phyloP scores from a whole-genome alignment of 78 protist genomes.

The Monocercomonoides exilis region DNA sequence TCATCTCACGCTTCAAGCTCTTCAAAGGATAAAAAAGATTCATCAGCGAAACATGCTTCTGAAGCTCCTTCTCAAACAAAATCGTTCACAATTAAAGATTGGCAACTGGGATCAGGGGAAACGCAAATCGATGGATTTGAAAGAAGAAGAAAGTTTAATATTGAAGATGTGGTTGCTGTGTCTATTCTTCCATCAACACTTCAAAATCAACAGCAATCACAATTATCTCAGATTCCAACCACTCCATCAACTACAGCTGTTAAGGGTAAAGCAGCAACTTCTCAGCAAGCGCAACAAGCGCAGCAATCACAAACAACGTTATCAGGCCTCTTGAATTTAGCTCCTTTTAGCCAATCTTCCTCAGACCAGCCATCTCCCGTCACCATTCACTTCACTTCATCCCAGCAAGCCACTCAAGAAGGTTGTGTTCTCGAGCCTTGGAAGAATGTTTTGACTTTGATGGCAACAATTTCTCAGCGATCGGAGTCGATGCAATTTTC shows the following conservation, averaged over 20 bases:
- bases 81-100: neutral
- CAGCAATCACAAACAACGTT: neutral
- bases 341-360: neutral
- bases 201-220: neutral
- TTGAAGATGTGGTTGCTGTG: neutral
- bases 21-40: neutral
- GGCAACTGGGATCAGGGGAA: neutral
- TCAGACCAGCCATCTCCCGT: neutral
- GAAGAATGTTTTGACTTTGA: neutral
- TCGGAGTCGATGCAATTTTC: neutral
- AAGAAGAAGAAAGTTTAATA: neutral
- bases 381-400: neutral
- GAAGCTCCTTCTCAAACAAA: neutral
- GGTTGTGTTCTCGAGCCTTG: neutral
- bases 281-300: neutral
- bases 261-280: neutral
- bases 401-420: neutral
- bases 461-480: neutral
- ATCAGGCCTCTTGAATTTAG: neutral
- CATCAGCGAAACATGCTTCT: neutral
- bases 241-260: neutral
- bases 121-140: neutral
- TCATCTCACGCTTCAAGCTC: neutral
- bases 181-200: neutral
- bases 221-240: neutral